Evolutionary conservation across 2,329 filamentous ascomycete genomes (phyloP).

Genomic region (Penicillium sp.): DNA sequence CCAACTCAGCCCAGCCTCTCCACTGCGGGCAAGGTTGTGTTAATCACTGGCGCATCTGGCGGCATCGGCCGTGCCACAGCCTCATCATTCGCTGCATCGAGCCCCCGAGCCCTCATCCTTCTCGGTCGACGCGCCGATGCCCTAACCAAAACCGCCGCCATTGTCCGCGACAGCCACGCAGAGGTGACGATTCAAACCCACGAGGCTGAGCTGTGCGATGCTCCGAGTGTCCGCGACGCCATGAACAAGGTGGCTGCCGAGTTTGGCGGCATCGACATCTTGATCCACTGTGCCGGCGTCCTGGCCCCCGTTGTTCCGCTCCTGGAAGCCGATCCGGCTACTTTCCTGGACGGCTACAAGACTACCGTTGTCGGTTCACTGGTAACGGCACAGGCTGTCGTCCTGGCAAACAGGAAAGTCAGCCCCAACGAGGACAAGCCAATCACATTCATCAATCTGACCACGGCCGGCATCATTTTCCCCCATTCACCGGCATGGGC

Average conservation of each 20-base stretch:
- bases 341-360: conserved; percentile 11
- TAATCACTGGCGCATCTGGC: conserved; percentile 16
- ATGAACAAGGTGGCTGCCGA: conserved; percentile 8
- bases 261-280: conserved; percentile 13
- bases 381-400: conserved; percentile 6
- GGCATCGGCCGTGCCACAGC: conserved; percentile 19
- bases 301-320: conserved; percentile 12
- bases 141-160: not conserved
- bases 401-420: conserved; percentile 7
- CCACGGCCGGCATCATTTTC: conserved; percentile 12
- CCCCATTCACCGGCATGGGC: conserved; percentile 13
- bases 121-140: conserved; percentile 13
- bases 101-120: conserved; percentile 15
- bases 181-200: conserved; percentile 4
- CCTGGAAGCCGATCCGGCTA: conserved; percentile 5
- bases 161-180: not conserved
- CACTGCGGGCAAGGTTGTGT: conserved; percentile 11
- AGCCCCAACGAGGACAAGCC: conserved; percentile 6
- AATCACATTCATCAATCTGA: conserved; percentile 8
- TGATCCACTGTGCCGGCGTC: conserved; percentile 12
- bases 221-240: not conserved
- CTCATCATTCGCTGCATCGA: conserved; percentile 11
- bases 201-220: conserved; percentile 1
- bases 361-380: conserved; percentile 10
- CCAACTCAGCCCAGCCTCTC: conserved; percentile 14